A percentile compares a stretch with the other conserved stretches of the same genome.
Conservation (phyloP, 2,329 filamentous ascomycete genomes). For the Fusarium albosuccineum region DNA sequence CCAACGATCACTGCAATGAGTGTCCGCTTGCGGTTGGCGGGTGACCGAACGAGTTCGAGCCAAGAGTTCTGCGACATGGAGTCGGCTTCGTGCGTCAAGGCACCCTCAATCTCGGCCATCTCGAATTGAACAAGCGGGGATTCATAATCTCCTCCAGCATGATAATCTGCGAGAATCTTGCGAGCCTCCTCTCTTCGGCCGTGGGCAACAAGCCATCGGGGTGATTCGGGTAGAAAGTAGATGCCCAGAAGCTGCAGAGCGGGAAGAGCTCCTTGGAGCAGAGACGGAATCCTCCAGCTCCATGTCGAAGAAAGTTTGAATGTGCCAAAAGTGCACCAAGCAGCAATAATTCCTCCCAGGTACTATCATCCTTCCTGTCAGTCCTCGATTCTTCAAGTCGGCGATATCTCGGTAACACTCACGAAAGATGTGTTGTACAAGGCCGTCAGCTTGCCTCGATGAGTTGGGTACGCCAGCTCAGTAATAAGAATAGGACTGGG, state of each 20-base stretch:
- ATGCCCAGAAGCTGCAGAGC: conserved; percentile 41
- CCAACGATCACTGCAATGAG: conserved; percentile 40
- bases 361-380: conserved; percentile 31
- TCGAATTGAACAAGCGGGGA: conserved; percentile 57
- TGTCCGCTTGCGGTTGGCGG: conserved; percentile 46
- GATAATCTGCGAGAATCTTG: conserved; percentile 55
- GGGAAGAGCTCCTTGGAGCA: conserved; percentile 43
- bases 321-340: conserved; percentile 48
- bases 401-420: background rate
- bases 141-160: conserved; percentile 56
- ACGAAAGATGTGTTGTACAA: conserved; percentile 52
- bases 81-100: conserved; percentile 50
- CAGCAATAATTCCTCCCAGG: conserved; percentile 47
- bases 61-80: conserved; percentile 52
- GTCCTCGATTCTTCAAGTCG: accelerated
- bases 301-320: conserved; percentile 39
- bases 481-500: conserved; percentile 51
- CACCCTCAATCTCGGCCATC: conserved; percentile 56
- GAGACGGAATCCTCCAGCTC: conserved; percentile 47
- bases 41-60: conserved; percentile 56
- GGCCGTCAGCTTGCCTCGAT: conserved; percentile 50
- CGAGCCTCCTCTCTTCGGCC: conserved; percentile 53
- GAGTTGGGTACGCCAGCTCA: conserved; percentile 52
- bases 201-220: conserved; percentile 49
- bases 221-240: conserved; percentile 47